Evolutionary conservation across 306 rosid genomes (phyloP).

Genomic region (Vigna radiata): DNA sequence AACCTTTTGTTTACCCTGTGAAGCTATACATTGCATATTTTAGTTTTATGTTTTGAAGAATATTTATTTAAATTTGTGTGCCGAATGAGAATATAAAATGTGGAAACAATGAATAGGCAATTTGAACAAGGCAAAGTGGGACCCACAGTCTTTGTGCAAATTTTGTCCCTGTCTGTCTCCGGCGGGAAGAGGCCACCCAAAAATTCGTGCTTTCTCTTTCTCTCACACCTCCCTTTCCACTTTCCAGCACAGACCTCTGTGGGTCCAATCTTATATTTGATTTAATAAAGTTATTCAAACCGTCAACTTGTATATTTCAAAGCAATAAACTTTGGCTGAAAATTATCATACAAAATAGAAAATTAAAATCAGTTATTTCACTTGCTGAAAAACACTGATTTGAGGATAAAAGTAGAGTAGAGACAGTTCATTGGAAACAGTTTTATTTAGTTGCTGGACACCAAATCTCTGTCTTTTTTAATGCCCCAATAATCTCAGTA

Average conservation of each 20-base stretch:
- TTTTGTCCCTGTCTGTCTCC: conserved; percentile 42
- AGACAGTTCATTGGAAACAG: not conserved
- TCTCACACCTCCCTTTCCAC: conserved; percentile 15
- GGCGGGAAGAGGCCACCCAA: conserved; percentile 52
- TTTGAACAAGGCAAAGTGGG: conserved; percentile 41
- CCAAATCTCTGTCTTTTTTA: not conserved
- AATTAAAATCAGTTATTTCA: not conserved
- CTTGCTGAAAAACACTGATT: not conserved
- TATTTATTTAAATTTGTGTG: not conserved
- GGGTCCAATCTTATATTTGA: conserved; percentile 22
- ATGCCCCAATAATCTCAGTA: not conserved
- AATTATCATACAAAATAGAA: not conserved
- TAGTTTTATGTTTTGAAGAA: not conserved
- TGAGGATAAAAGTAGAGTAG: not conserved
- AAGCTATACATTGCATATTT: not conserved
- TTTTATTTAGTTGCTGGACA: not conserved
- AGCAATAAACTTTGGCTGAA: not conserved
- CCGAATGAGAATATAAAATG: conserved; percentile 5
- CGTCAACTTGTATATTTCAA: not conserved
- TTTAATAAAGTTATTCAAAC: conserved; percentile 12
- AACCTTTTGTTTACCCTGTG: not conserved
- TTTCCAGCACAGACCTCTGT: conserved; percentile 20
- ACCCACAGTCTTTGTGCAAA: conserved; percentile 24
- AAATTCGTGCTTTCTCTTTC: conserved; percentile 18
- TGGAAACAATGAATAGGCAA: conserved; percentile 16